Evolutionary conservation across 441 rosid genomes (phyloP).

Genomic region (Cnidoscolus chayamansa): DNA sequence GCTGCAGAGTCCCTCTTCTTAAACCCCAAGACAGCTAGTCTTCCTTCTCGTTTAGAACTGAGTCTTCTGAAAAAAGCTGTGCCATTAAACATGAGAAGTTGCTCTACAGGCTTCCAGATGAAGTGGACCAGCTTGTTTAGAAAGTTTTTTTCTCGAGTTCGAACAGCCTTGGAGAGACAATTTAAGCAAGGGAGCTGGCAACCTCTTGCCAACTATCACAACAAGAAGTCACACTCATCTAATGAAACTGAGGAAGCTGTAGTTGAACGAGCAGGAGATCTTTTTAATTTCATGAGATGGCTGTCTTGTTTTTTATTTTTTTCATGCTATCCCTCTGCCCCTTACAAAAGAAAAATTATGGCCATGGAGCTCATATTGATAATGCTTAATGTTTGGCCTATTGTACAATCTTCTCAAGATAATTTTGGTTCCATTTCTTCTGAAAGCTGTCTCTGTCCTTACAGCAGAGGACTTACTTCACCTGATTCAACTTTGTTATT

Average conservation of each 20-base stretch:
- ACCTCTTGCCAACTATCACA: constrained; percentile 37
- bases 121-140: constrained; percentile 93
- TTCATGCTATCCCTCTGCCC: constrained; percentile 98
- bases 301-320: constrained; percentile 74
- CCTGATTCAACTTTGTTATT: constrained; percentile 73
- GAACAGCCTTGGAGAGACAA: constrained; percentile 89
- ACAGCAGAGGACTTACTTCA: constrained; percentile 58
- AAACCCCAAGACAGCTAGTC: constrained; percentile 83
- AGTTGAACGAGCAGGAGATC: constrained; percentile 56
- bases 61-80: constrained; percentile 72
- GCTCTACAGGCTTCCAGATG: constrained; percentile 97
- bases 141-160: constrained; percentile 87
- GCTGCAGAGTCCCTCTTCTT: constrained; percentile 91
- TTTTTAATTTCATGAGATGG: constrained; percentile 91
- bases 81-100: constrained; percentile 95
- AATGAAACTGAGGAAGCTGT: constrained; percentile 37
- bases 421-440: constrained; percentile 29
- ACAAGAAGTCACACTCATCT: constrained; percentile 25
- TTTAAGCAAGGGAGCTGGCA: constrained; percentile 69
- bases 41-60: constrained; percentile 85
- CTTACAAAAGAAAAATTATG: constrained; percentile 94
- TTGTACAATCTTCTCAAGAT: constrained; percentile 47
- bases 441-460: constrained; percentile 61
- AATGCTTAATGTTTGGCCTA: constrained; percentile 85
- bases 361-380: constrained; percentile 85